Conservation (phyloP, 257 asterid genomes). For the Solanum gracilifrons region DNA sequence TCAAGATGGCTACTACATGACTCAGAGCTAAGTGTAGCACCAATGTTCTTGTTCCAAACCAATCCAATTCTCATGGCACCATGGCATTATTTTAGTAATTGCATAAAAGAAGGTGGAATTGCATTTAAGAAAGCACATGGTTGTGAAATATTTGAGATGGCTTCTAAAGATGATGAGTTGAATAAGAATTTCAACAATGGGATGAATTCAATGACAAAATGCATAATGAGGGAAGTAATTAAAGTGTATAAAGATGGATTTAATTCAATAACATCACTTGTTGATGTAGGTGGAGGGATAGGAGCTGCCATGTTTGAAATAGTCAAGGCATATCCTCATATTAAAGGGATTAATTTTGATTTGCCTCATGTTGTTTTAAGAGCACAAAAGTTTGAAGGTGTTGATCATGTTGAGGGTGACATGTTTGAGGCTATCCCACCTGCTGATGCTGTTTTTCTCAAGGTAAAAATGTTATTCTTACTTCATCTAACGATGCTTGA, state of each 20-base stretch:
- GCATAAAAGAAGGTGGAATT: neutral
- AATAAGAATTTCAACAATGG: too few species aligned
- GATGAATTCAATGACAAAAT: too few species aligned
- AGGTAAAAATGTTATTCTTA: neutral
- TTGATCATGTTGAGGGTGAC: conserved; percentile 5
- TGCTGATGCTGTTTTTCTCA: neutral
- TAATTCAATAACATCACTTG: neutral
- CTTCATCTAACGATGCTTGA: too few species aligned
- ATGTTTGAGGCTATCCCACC: neutral
- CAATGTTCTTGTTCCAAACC: neutral
- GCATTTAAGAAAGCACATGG: conserved; percentile 2
- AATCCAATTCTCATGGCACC: neutral
- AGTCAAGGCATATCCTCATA: neutral
- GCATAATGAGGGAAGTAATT: neutral
- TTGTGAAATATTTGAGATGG: neutral
- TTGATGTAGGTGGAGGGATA: neutral
- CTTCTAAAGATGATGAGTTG: neutral
- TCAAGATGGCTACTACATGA: neutral
- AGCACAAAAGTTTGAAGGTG: neutral
- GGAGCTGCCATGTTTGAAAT: neutral
- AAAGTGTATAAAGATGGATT: neutral
- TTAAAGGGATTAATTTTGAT: neutral
- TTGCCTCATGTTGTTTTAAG: conserved; percentile 4
- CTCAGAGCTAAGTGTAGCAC: neutral
- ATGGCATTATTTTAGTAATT: neutral